Evolutionary conservation across 768 basidiomycete species (phyloP), one percentile per base, ranked within the genome.

Genomic region (Fomitopsis serialis): DNA sequence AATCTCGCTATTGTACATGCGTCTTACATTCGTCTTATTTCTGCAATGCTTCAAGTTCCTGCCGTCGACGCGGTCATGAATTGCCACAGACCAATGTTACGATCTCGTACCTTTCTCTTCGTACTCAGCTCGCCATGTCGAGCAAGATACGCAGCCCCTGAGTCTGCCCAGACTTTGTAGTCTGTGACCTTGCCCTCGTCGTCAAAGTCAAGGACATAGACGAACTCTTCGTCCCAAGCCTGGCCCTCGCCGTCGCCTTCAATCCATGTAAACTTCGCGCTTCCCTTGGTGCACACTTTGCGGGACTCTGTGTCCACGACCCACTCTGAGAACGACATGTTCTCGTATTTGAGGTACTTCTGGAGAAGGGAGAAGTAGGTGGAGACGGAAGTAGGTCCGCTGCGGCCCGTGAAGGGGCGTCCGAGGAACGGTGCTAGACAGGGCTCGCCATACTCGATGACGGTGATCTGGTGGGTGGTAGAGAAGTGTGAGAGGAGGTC

Each of bases 91-190:
- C 44, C 3, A 23, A 17, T 19, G 21, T 13, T 45, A 7, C 21
- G 21, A 22, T 23, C 44, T 17, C 57, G 15, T 42, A 57, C 60
- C 55, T 59, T 42, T 10, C 46, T 46, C 43, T 53, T 43, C 21
- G 70, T 68, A 32, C 64, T 60, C 40, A 82, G 63, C 61, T 70
- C 60, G n/a, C 83, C 81, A 22, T 65, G 70, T 36, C 78, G 73
- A 5, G 82, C 84, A 13, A 85, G 72, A 65, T 82, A 83, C 10
- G 80, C 76, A 5, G 83, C 78, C 11, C 82, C 84, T 7, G 83
- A 79, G 65, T 87, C 85, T 11, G 80, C 81, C 84, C 84, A 87
- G 2, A 86, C 74, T 61, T 86, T 78, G 72, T 83, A 84, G 42
- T 74, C 69, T 22, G 70, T 70, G n/a, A 87, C 70, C 65, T 78